These are phyloP conservation scores for Yamadazyma oceani DNA, from an alignment of 1,139 yeast genomes.

Conservation along the genomic window DNA sequence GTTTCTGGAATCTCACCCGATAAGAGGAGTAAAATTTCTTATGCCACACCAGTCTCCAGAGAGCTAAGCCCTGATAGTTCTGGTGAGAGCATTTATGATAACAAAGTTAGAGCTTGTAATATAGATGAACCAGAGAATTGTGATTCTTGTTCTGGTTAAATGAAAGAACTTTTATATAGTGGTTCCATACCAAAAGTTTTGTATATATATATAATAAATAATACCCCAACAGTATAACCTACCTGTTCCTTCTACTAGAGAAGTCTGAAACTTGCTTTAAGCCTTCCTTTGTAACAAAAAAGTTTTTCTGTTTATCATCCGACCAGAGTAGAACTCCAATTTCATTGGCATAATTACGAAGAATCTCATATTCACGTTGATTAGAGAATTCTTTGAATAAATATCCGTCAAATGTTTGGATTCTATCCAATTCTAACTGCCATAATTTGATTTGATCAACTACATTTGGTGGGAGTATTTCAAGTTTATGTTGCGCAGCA, in stretches of 20 bases:
- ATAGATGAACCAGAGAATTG: slow-evolving; percentile 37
- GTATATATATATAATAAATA: background rate
- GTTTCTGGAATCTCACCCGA: slow-evolving; percentile 6
- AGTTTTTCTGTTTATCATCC: slow-evolving; percentile 68
- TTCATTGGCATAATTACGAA: slow-evolving; percentile 80
- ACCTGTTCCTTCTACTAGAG: slow-evolving; percentile 58
- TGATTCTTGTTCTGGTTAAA: slow-evolving; percentile 48
- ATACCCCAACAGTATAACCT: background rate
- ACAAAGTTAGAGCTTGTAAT: slow-evolving; percentile 41
- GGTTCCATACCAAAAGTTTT: slow-evolving; percentile 9
- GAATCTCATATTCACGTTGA: slow-evolving; percentile 71
- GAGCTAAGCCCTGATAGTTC: slow-evolving; percentile 8
- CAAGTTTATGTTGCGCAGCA: slow-evolving; percentile 47
- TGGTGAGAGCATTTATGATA: slow-evolving; percentile 27
- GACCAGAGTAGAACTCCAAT: slow-evolving; percentile 89
- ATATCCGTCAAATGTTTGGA: slow-evolving; percentile 84
- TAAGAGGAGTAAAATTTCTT: slow-evolving; percentile 2
- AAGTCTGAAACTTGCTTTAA: slow-evolving; percentile 83
- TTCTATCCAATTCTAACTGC: slow-evolving; percentile 95
- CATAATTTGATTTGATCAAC: slow-evolving; percentile 93
- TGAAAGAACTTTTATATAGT: slow-evolving; percentile 9
- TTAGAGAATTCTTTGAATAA: slow-evolving; percentile 82
- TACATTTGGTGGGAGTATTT: slow-evolving; percentile 88
- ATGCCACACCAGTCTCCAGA: slow-evolving; percentile 10
- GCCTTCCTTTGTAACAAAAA: slow-evolving; percentile 84